Evolutionary conservation across 208 protist species (phyloP).

Genomic region (Leishmania lainsoni): DNA sequence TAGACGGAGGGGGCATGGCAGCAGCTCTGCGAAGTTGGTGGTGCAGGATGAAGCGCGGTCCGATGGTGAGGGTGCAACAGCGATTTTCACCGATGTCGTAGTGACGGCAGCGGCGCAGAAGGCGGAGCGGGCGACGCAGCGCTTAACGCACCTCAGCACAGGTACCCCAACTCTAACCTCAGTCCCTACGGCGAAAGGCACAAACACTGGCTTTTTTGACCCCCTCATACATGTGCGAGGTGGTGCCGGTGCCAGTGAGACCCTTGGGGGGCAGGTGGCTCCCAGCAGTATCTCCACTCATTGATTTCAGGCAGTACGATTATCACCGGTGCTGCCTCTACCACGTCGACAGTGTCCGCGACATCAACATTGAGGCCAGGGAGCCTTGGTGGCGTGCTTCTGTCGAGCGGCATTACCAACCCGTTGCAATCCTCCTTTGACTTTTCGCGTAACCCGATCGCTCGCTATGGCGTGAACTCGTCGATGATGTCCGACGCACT

Average conservation of each 20-base stretch:
- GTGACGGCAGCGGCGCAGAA: neutral
- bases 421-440: conserved; percentile 12
- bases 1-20: neutral
- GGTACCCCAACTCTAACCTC: neutral
- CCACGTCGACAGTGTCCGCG: neutral
- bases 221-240: neutral
- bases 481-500: conserved; percentile 17
- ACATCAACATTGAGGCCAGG: conserved; percentile 4
- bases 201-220: neutral
- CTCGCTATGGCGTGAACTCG: conserved; percentile 13
- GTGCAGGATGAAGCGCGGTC: neutral
- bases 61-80: neutral
- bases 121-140: neutral
- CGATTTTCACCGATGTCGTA: neutral
- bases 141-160: neutral
- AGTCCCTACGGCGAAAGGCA: neutral
- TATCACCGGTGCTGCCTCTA: neutral
- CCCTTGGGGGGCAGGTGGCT: neutral
- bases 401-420: conserved; percentile 1
- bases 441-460: conserved; percentile 9
- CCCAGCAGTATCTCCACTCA: neutral
- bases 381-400: neutral
- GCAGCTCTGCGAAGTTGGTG: neutral
- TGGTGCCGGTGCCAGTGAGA: too few species aligned
- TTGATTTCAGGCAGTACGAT: neutral